A percentile compares a stretch with the other conserved stretches of the same genome.
These are phyloP conservation scores for Darksidea phi DNA, from an alignment of 495 filamentous ascomycete species.

Conservation along the genomic window DNA sequence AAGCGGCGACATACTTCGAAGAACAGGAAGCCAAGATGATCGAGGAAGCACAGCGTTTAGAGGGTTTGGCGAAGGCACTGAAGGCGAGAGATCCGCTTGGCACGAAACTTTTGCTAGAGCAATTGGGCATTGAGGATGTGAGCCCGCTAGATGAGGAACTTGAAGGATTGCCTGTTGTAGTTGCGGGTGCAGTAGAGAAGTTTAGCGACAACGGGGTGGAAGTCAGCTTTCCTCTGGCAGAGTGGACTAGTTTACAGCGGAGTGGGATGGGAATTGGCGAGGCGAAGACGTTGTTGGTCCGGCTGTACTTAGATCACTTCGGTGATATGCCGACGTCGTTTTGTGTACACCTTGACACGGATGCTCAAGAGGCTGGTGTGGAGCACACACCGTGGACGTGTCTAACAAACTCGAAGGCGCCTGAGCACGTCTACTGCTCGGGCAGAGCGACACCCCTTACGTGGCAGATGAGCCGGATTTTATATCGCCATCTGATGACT, in stretches of 20 bases:
- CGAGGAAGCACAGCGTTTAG: conserved; percentile 20
- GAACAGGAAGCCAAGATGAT: conserved; percentile 11
- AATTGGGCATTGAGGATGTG: conserved; percentile 23
- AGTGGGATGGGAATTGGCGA: conserved; percentile 17
- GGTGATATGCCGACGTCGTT: conserved; percentile 19
- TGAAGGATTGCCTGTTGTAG: conserved; percentile 16
- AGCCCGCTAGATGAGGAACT: conserved; percentile 30
- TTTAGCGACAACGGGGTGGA: conserved; percentile 27
- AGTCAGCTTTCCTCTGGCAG: conserved; percentile 31
- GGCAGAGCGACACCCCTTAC: conserved; percentile 17
- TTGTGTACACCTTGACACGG: conserved; percentile 36
- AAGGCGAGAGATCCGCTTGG: conserved; percentile 26
- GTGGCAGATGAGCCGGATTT: conserved; percentile 28
- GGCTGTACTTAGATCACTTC: conserved; percentile 9
- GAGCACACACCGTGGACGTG: conserved; percentile 21
- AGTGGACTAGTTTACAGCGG: conserved; percentile 20
- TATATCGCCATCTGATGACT: conserved; percentile 22
- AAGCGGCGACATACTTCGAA: conserved; percentile 22
- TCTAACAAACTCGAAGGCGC: conserved; percentile 4
- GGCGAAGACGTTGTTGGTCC: conserved; percentile 28
- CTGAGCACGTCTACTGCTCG: conserved; percentile 5
- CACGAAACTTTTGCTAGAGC: conserved; percentile 20
- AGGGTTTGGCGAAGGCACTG: conserved; percentile 10
- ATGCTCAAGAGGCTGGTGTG: not conserved
- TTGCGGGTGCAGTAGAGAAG: conserved; percentile 31